A percentile compares a stretch with the other conserved stretches of the same genome.
phyloP scores from a whole-genome alignment of 2,329 filamentous ascomycete species.

The Beauveria rudraprayagi region DNA sequence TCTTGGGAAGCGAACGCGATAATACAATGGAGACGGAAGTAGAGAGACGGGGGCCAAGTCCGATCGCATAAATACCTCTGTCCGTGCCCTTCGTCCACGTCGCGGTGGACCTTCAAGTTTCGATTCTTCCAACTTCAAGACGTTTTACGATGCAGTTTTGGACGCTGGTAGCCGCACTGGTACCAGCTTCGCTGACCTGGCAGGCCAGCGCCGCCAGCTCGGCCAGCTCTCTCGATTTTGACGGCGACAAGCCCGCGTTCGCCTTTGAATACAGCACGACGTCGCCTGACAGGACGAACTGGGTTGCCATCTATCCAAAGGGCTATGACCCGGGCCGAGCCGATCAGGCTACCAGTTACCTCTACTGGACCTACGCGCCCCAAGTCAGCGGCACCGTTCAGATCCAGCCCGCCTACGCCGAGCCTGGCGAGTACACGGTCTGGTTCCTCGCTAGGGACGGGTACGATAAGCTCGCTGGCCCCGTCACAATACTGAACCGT shows the following conservation, averaged over 20 bases:
- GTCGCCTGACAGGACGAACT: slow-evolving; percentile 16
- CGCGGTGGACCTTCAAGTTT: not conserved
- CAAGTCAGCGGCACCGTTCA: slow-evolving; percentile 12
- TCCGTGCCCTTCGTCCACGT: not conserved
- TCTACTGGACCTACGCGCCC: slow-evolving; percentile 19
- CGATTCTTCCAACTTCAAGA: not conserved
- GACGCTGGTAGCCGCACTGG: not conserved
- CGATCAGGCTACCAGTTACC: slow-evolving; percentile 10
- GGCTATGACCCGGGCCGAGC: slow-evolving; percentile 15
- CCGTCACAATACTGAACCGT: not conserved
- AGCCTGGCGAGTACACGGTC: slow-evolving; percentile 5
- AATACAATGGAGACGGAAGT: not conserved
- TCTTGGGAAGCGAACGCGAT: too few species aligned
- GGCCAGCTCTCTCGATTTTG: slow-evolving; percentile 1
- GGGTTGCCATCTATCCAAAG: slow-evolving; percentile 19
- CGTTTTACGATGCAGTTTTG: not conserved
- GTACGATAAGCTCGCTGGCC: not conserved
- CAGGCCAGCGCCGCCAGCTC: not conserved
- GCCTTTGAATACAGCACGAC: slow-evolving; percentile 18
- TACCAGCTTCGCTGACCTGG: not conserved
- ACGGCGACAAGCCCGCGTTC: slow-evolving; percentile 7
- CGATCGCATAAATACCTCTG: not conserved
- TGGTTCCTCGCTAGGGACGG: slow-evolving; percentile 1
- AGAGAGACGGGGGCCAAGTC: not conserved
- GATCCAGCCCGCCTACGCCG: not conserved